Evolutionary conservation across 768 basidiomycete genomes (phyloP), one percentile per base, ranked within the genome.

Genomic region (Plicaturopsis crispa): DNA sequence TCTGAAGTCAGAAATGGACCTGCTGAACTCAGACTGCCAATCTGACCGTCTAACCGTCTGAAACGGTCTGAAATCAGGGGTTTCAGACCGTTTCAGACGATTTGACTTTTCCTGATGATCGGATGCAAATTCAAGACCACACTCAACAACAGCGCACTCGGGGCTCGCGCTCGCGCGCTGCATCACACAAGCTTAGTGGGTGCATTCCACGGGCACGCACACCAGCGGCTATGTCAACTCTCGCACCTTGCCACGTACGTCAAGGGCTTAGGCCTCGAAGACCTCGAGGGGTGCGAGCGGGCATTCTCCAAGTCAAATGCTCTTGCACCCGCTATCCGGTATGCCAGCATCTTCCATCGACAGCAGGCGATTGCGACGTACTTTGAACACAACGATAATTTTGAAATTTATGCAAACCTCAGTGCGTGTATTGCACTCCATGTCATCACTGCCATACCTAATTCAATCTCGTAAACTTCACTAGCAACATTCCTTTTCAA

Each of bases 261-360:
- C 8, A 45, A 55, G n/a, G 57, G 60, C 19, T n/a, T 37, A 7
- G 40, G 40, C 7, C 34, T 54, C n/a, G 47, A 55, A 32, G 55
- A 57, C 35, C 42, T 60, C 14, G 55, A 58, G 26, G 48, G 49
- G 6, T 59, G 55, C 35, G 52, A 59, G 33, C 43, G 49, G 1
- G 48, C 45, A 3, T 60, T 60, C 37, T 45, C 44, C 4, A 46
- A 45, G 31, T 60, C 57, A 6, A 53, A 55, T 30, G 45, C 41
- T 1, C 35, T 53, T 13, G 55, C 55, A 8, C 10, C 31, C 13
- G 10, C 31, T 7, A 13, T 31, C 7, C 30, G 38, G 6, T 26
- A 39, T 39, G 24, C 38, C 8, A 31, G 21, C n/a, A 39, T 33
- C 6, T 33, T 39, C 38, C 38, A 39, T 18, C 38, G 38, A 13